Conservation (phyloP, 2,329 filamentous ascomycete genomes). For the Cryphonectria carpinicola region DNA sequence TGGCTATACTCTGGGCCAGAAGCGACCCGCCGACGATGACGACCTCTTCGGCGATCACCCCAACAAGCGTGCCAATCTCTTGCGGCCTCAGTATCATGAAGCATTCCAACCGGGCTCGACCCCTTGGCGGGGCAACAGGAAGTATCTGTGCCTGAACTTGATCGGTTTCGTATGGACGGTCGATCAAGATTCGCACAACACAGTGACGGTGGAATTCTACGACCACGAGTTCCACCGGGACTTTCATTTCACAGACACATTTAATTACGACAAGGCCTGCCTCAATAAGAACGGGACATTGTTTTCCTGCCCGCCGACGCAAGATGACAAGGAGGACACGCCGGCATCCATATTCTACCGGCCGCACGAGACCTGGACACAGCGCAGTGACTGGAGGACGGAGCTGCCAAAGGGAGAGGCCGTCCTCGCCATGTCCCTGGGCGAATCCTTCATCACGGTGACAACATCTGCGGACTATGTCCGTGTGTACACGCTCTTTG, state of each 20-base stretch:
- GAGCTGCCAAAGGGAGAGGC: slow-evolving; percentile 85
- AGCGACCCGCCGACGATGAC: slow-evolving; percentile 55
- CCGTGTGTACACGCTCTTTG: slow-evolving; percentile 89
- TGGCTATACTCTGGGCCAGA: slow-evolving; percentile 72
- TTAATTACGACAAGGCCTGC: slow-evolving; percentile 94
- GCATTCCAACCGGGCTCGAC: slow-evolving; percentile 94
- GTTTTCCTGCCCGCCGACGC: slow-evolving; percentile 75
- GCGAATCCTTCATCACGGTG: slow-evolving; percentile 87
- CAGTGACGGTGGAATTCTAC: slow-evolving; percentile 96
- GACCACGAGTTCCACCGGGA: slow-evolving; percentile 90
- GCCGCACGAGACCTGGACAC: slow-evolving; percentile 95
- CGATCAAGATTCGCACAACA: slow-evolving; percentile 90
- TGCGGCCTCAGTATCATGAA: slow-evolving; percentile 72
- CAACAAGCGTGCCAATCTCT: slow-evolving; percentile 54
- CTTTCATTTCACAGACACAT: slow-evolving; percentile 97
- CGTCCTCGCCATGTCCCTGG: slow-evolving; percentile 85
- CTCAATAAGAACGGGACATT: slow-evolving; percentile 82
- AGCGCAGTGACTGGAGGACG: slow-evolving; percentile 87
- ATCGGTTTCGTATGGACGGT: slow-evolving; percentile 97
- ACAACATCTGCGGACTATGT: slow-evolving; percentile 88
- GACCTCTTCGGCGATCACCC: slow-evolving; percentile 52
- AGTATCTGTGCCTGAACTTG: slow-evolving; percentile 91
- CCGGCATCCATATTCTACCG: slow-evolving; percentile 92
- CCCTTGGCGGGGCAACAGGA: slow-evolving; percentile 91
- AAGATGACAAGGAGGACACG: slow-evolving; percentile 58